A percentile compares a stretch with the other conserved stretches of the same genome.
Conservation (phyloP, 164 flowering plant genomes). For the Stephania yunnanensis region DNA sequence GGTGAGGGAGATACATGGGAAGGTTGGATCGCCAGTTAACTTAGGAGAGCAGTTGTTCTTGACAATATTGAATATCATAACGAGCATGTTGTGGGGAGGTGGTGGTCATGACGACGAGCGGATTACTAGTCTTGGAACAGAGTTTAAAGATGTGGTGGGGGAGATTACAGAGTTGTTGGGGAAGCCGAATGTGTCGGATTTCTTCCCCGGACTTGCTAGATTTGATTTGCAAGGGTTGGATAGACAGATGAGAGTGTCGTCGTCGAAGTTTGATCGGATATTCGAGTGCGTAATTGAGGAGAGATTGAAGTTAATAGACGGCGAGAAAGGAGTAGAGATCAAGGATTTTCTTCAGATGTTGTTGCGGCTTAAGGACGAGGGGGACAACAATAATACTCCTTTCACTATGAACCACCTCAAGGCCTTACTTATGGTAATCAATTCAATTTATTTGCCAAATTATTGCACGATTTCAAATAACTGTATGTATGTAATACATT, state of each 20-base stretch:
- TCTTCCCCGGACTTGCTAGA: constrained; percentile 25
- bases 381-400: constrained; percentile 8
- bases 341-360: constrained; percentile 12
- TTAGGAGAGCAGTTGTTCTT: constrained; percentile 13
- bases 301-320: not conserved
- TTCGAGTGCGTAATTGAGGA: constrained; percentile 15
- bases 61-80: constrained; percentile 16
- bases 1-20: constrained; percentile 1
- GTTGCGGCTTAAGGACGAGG: constrained; percentile 8
- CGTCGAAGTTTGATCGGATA: constrained; percentile 7
- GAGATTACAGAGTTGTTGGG: constrained; percentile 3
- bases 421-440: constrained; percentile 16
- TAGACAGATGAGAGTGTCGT: constrained; percentile 5
- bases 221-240: constrained; percentile 30
- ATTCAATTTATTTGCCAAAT: not conserved
- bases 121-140: not conserved
- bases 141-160: constrained; percentile 2
- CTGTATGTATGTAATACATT: not conserved
- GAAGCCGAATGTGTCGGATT: constrained; percentile 25
- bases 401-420: constrained; percentile 12
- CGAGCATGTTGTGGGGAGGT: constrained; percentile 24
- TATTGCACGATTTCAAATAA: not conserved
- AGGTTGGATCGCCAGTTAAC: constrained; percentile 1
- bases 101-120: constrained; percentile 4
- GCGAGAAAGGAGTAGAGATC: constrained; percentile 1